Base-by-base conservation (phyloP, 768 basidiomycete species). In the Mycena metata region DNA sequence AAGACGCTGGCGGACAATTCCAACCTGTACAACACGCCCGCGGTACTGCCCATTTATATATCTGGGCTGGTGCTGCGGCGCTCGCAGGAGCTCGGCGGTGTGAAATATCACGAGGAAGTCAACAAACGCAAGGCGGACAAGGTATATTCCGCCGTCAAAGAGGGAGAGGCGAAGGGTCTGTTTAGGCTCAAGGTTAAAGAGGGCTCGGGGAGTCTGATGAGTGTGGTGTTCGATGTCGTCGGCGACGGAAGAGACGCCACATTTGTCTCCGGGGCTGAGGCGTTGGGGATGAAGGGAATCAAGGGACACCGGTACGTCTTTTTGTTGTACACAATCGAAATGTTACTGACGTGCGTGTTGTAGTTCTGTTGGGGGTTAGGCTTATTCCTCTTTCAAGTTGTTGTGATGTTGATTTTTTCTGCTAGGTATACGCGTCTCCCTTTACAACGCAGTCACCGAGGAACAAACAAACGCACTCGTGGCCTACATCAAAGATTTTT, bases 11-110 rank as follows among this genome's bases (percentile, higher is more conserved):
- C 91, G 47, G 90, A 95, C 70, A 85, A 85, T 67, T 85, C 83
- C 75, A 95, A 90, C 73, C 80, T 98, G 80, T 91, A 94, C 78
- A 98, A 99, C 83, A 99, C 98, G 2, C 98, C 98, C 2, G 89
- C 96, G 0, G 92, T 95, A 71, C 89, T 99, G 77, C 79, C 96
- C 60, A 91, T 99, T 71, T 99, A 99, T 80, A 89, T 99, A 69
- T 85, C 93, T 3, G 93, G 92, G 5, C 84, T 99, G 60, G 96
- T 99, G 50, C 84, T 99, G 69, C 83, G 88, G 76, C 84, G 91
- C 64, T 90, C 90, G 79, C 79, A 86, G 73, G 80, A 82, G 72
- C 82, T 89, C 49, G 93, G 93, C 17, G 91, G 94, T 0, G 75
- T 95, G 62, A 71, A 80, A 69, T 88, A 90, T 15, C 11, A 39